These are phyloP conservation scores for Aspergillus ustus DNA, from an alignment of 2,329 filamentous ascomycete species.

Conservation along the genomic window DNA sequence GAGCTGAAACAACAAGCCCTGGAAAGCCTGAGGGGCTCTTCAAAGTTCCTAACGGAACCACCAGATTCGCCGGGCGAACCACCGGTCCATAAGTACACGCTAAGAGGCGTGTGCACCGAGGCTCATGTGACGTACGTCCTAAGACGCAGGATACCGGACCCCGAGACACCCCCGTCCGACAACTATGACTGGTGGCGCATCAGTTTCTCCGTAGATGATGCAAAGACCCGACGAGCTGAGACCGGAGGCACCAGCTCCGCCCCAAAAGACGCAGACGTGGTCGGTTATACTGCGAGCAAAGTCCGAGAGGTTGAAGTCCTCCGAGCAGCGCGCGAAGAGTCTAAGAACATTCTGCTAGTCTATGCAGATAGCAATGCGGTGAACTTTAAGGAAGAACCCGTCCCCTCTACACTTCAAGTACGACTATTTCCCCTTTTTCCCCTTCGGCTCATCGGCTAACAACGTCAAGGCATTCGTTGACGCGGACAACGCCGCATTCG, in stretches of 20 bases:
- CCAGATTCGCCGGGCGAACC: constrained; percentile 45
- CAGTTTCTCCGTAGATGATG: constrained; percentile 53
- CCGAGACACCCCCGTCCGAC: constrained; percentile 27
- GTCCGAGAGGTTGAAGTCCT: constrained; percentile 60
- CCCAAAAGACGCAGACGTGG: constrained; percentile 37
- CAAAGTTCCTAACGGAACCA: constrained; percentile 52
- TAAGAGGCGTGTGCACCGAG: constrained; percentile 63
- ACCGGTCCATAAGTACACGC: constrained; percentile 56
- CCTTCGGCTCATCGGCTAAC: constrained; percentile 17
- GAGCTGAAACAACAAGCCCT: constrained; percentile 46
- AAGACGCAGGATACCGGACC: constrained; percentile 36
- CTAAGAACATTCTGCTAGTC: constrained; percentile 59
- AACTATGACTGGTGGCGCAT: constrained; percentile 62
- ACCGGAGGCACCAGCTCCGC: constrained; percentile 23
- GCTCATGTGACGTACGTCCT: constrained; percentile 63
- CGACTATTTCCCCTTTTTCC: constrained; percentile 5
- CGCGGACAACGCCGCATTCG: constrained; percentile 52
- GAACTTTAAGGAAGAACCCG: constrained; percentile 34
- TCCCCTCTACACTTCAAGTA: constrained; percentile 46
- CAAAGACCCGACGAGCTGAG: constrained; percentile 41
- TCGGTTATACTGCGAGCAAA: constrained; percentile 46
- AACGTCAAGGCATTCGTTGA: constrained; percentile 51
- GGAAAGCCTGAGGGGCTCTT: constrained; percentile 49
- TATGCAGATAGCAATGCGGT: constrained; percentile 61
- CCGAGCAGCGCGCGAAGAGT: constrained; percentile 57